These are phyloP conservation scores for Triticum monococcum DNA, from an alignment of 176 grass and related monocot genomes.

Conservation along the genomic window DNA sequence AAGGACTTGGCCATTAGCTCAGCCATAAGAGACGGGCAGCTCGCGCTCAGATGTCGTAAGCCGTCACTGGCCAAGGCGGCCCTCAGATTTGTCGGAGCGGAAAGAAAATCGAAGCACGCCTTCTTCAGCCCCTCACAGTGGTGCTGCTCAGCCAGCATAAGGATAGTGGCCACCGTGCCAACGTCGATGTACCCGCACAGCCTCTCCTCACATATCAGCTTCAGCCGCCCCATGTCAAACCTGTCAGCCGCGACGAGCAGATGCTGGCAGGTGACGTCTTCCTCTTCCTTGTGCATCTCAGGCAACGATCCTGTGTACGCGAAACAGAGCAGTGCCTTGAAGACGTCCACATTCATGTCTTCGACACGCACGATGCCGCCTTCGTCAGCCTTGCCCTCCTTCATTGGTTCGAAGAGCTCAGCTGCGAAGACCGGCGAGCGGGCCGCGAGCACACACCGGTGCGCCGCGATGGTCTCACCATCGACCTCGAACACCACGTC, in stretches of 20 bases:
- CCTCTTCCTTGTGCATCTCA: no score
- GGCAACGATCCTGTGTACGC: no score
- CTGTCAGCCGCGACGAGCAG: not conserved
- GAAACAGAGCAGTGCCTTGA: no score
- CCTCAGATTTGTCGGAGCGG: not conserved
- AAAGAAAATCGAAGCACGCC: not conserved
- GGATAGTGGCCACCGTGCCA: not conserved
- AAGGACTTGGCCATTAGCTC: not conserved
- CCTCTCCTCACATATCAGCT: not conserved
- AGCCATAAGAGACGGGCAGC: not conserved
- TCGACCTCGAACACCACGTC: not conserved
- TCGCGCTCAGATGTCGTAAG: not conserved
- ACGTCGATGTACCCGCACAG: not conserved
- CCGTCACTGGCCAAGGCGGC: not conserved
- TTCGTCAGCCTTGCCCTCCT: not conserved
- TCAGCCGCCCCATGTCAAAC: not conserved
- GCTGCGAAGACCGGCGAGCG: not conserved
- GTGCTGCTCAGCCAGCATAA: not conserved
- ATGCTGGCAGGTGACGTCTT: not conserved
- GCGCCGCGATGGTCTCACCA: not conserved
- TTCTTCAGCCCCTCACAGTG: not conserved
- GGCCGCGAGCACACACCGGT: not conserved
- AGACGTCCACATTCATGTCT: no score
- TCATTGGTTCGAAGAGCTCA: not conserved
- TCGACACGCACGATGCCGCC: no score